Evolutionary conservation across 306 rosid genomes (phyloP).

Genomic region (Malus sieversii): DNA sequence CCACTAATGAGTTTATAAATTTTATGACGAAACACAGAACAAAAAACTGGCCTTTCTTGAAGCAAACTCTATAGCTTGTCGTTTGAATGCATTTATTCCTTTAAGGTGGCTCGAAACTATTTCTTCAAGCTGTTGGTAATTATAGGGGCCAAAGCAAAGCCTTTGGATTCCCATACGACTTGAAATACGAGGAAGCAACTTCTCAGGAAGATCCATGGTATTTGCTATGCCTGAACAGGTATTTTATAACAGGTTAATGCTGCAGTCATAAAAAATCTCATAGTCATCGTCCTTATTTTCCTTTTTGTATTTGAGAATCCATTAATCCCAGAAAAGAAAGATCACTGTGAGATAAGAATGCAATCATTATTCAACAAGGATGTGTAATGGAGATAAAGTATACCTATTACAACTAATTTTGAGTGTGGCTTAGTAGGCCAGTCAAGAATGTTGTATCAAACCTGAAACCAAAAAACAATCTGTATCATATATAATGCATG

Average conservation of each 20-base stretch:
- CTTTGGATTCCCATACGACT: constrained; percentile 97
- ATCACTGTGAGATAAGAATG: neutral
- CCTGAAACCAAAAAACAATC: constrained; percentile 34
- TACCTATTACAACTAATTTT: constrained; percentile 85
- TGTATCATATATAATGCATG: neutral
- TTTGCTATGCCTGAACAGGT: constrained; percentile 80
- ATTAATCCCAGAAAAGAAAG: neutral
- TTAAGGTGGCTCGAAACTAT: constrained; percentile 77
- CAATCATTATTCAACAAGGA: neutral
- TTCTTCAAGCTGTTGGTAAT: constrained; percentile 88
- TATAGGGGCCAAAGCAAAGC: constrained; percentile 96
- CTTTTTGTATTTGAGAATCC: neutral
- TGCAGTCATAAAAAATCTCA: constrained; percentile 15
- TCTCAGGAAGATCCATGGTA: constrained; percentile 98
- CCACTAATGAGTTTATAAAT: neutral
- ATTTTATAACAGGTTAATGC: constrained; percentile 11
- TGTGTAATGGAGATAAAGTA: neutral
- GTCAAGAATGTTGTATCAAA: constrained; percentile 87
- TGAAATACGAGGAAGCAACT: constrained; percentile 97
- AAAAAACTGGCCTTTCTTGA: constrained; percentile 5
- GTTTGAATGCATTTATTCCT: constrained; percentile 81
- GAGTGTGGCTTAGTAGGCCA: constrained; percentile 85
- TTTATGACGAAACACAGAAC: neutral
- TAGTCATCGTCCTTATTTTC: neutral
- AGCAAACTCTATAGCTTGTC: constrained; percentile 43